Base-by-base conservation (phyloP, 176 grass and related monocot species). In the Aegilops umbellulata region DNA sequence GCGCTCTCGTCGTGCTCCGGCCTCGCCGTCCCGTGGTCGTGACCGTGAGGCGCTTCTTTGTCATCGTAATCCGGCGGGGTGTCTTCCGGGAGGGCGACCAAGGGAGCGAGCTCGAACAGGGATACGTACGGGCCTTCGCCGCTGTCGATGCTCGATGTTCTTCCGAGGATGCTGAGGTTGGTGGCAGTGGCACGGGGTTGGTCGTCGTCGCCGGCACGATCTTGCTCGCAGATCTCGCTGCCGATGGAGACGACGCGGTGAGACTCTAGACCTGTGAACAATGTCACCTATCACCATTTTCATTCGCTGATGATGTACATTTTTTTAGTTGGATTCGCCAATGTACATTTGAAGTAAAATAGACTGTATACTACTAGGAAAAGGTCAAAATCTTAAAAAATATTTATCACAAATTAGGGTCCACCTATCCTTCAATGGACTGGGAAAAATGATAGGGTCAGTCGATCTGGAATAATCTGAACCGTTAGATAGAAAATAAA, bases 141-240 rank as follows among this genome's bases (percentile, higher is more conserved):
- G 15, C 23, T 44, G 41, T 44, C 58, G 31, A 7, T 31, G 65
- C 29, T 60, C 29, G 26, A 10, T 20, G 22, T 70, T 88, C 55
- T 65, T 57, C 9, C 24, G 16, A 65, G 65, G 57, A 4, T 10
- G 81, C n/a, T 11, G 42, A 10, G 11, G 20, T 34, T 7, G 47
- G 14, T 15, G 47, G 15, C 36, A n/a, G 10, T 0, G 42, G 42
- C 38, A 17, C 32, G 3, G 1, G 78, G 42, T n/a, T 3, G 41
- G 5, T 24, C 71, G 4, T 26, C 14, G 26, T 61, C 77, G 4
- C 1, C 58, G 35, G 2, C 26, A 7, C 58, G 42, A 77, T 87
- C 85, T 76, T 80, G 89, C 85, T 90, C 89, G 80, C 89, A 87
- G 63, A 90, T 90, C 85, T 90, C 80, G 29, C 89, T 90, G 58